Base-by-base conservation (phyloP, 1,284 basidiomycete genomes). In the Fomitopsis schrenkii region DNA sequence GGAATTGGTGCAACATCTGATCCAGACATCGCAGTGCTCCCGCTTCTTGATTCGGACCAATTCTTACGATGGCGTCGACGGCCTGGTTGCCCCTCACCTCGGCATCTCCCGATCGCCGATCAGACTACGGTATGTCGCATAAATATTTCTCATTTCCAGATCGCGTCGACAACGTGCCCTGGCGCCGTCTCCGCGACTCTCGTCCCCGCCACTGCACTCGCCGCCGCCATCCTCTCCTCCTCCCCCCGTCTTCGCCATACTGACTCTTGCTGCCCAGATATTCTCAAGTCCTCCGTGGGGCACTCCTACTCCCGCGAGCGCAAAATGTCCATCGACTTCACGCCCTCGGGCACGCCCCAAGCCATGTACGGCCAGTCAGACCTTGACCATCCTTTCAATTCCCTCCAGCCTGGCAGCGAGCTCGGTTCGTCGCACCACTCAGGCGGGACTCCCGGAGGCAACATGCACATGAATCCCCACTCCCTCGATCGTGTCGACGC, bases 301-400 rank as follows among this genome's bases (percentile, higher is more conserved):
- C 68, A 74, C 62, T 73, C 77, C 67, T 71, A 77, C 69, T 52
- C 64, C 55, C 66, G 67, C 64, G 69, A 71, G 64, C 64, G 72
- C 62, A 82, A 80, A 70, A 81, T 83, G 80, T 80, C 81, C 55
- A 78, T 89, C 71, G 86, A 88, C 73, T 88, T 84, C 66, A 72
- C 72, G 65, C 67, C 80, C 46, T 68, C 78, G 36, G 67, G 68
- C 40, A 61, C 74, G 19, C 73, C 82, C 66, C 77, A 81, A 68
- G 69, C 70, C 67, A 75, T 85, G 67, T 88, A 87, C 75, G 66
- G 75, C 65, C 78, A 79, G 67, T 71, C 79, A n/a, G 72, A 74
- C 68, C 70, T 75, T 64, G 73, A 75, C 70, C 67, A 69, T 56
- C 61, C 70, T 55, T 72, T 70, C 68, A 28, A 26, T 63, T 64